These are phyloP conservation scores for Pseudomassariella vexata DNA, from an alignment of 2,329 filamentous ascomycete genomes.

Conservation along the genomic window DNA sequence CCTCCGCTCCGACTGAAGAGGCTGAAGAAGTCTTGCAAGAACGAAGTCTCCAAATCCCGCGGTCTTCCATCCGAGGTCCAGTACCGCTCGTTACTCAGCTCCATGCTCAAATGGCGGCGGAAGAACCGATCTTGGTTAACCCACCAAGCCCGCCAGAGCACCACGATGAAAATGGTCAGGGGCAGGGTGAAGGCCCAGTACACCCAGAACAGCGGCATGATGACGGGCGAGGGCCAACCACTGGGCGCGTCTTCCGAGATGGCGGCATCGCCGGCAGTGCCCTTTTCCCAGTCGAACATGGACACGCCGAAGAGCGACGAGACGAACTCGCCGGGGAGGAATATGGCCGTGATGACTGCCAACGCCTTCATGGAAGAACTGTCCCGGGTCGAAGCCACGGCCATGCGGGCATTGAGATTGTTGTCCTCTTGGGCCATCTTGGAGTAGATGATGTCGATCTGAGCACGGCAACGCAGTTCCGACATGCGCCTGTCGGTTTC, in stretches of 20 bases:
- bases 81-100: slow-evolving; percentile 42
- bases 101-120: slow-evolving; percentile 35
- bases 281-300: slow-evolving; percentile 37
- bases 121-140: slow-evolving; percentile 41
- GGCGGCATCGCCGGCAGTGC: slow-evolving; percentile 21
- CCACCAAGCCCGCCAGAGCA: slow-evolving; percentile 40
- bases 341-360: slow-evolving; percentile 41
- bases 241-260: slow-evolving; percentile 23
- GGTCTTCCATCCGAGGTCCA: slow-evolving; percentile 39
- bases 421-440: slow-evolving; percentile 45
- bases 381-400: slow-evolving; percentile 70
- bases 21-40: slow-evolving; percentile 36
- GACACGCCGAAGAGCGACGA: slow-evolving; percentile 40
- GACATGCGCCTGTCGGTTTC: slow-evolving; percentile 41
- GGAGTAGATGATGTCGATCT: slow-evolving; percentile 43
- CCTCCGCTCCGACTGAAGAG: slow-evolving; percentile 18
- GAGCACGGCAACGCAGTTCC: slow-evolving; percentile 37
- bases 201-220: slow-evolving; percentile 37
- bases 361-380: slow-evolving; percentile 42
- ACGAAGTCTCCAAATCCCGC: slow-evolving; percentile 34
- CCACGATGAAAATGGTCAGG: slow-evolving; percentile 34
- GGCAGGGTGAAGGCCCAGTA: slow-evolving; percentile 40
- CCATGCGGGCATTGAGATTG: slow-evolving; percentile 47
- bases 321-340: slow-evolving; percentile 40
- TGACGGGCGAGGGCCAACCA: slow-evolving; percentile 22